These are phyloP conservation scores for Withania somnifera DNA, from an alignment of 305 asterid genomes.

Conservation along the genomic window DNA sequence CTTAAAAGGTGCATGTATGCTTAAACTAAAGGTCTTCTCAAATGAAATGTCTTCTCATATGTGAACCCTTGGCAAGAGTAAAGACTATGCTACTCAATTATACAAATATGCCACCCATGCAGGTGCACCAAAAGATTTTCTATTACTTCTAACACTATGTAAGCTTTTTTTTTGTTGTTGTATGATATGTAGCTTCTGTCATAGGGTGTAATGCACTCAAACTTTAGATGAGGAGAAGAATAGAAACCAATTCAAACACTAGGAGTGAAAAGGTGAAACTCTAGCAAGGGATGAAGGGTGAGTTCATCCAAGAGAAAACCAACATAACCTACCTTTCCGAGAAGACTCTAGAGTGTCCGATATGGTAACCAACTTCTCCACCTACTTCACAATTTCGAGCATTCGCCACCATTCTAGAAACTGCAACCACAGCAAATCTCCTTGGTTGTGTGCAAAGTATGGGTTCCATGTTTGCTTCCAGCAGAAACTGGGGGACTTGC, in stretches of 20 bases:
- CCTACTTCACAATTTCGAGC: constrained; percentile 88
- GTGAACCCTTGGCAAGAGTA: neutral
- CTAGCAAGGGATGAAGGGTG: neutral
- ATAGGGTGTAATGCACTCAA: neutral
- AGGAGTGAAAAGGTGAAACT: neutral
- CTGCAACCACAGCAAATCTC: constrained; percentile 98
- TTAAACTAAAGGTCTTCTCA: neutral
- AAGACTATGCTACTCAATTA: neutral
- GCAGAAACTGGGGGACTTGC: constrained; percentile 86
- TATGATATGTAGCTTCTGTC: neutral
- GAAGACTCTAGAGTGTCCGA: constrained; percentile 82
- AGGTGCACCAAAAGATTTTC: neutral
- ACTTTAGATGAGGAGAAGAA: neutral
- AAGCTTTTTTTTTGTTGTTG: neutral
- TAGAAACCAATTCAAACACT: neutral
- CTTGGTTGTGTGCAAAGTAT: constrained; percentile 91
- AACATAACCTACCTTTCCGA: constrained; percentile 48
- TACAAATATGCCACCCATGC: neutral
- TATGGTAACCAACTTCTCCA: constrained; percentile 91
- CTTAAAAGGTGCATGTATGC: neutral
- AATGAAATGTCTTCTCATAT: neutral
- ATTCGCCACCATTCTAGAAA: constrained; percentile 83
- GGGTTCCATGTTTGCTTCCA: constrained; percentile 71
- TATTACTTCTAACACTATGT: neutral
- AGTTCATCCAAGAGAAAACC: neutral